Evolutionary conservation across 2,329 filamentous ascomycete genomes (phyloP), one percentile per base, ranked within the genome.

Genomic region (Biscogniauxia sp.): DNA sequence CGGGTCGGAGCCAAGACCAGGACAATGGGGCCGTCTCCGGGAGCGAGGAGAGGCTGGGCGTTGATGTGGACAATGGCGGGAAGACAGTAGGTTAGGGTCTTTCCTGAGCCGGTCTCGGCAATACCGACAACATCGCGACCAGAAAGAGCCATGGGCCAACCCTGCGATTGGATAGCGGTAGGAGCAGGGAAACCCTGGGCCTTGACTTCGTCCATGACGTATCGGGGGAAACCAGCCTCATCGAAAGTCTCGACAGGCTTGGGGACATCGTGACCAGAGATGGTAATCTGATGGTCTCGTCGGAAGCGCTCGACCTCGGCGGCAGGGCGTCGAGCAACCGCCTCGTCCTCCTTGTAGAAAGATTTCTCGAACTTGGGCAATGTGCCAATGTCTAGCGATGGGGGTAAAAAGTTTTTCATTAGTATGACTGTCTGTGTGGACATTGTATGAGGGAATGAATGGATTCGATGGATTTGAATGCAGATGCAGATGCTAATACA

Each of bases 11-110:
- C 95, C 54, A 99, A 88, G 64, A 99, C 92, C 60, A 99, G 86
- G 62, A 98, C 95, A 69, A 99, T 99, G 49, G 95, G 95, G 55
- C 95, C 95, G 74, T 98, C 95, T 62, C 95, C 95, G 49, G 92
- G 94, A 25, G 93, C 91, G 64, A 99, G 88, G 52, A 99, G 91
- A 69, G 95, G 95, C 79, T 99, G 95, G 54, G 95, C 95, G 80
- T 99, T 98, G 84, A 99, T 99, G 85, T 99, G 95, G 64, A 99
- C 95, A 69, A 99, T 99, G 59, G 95, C 92, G 61, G 95, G 95
- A 69, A 99, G 87, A 80, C 94, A 98, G 83, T 99, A 99, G 57
- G 93, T 97, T 68, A 99, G 85, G 4, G 95, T 99, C 89, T 99
- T 99, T 84, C 95, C 95, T 67, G 95, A 99, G 77, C 95, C 95